phyloP scores from a whole-genome alignment of 116 monocot species.

The Dioscorea cayenensis region DNA sequence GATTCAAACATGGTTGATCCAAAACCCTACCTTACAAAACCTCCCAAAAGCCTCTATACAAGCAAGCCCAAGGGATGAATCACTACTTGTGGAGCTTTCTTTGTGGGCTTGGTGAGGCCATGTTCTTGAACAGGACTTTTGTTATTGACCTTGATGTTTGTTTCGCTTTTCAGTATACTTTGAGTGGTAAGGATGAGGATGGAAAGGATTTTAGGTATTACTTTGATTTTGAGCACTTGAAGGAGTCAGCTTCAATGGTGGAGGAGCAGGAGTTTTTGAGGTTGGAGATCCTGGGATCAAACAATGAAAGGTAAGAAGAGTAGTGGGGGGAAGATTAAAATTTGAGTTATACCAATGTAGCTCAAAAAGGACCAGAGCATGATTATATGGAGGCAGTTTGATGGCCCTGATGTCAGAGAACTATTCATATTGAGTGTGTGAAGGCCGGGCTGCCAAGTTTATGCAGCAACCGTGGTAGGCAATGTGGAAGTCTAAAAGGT shows the following conservation, averaged over 20 bases:
- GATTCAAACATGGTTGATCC: too few species aligned
- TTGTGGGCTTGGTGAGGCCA: slow-evolving; percentile 84
- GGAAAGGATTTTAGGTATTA: slow-evolving; percentile 94
- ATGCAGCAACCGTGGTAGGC: slow-evolving; percentile 78
- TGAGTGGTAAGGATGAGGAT: slow-evolving; percentile 58
- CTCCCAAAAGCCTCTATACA: too few species aligned
- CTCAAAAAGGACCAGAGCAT: slow-evolving; percentile 78
- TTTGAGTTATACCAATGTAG: slow-evolving; percentile 83
- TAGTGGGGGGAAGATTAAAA: slow-evolving; percentile 20
- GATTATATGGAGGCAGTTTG: slow-evolving; percentile 88
- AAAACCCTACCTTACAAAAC: too few species aligned
- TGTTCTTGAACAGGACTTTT: slow-evolving; percentile 81
- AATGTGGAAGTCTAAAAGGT: slow-evolving; percentile 82
- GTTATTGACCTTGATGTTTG: slow-evolving; percentile 86
- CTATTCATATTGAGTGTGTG: slow-evolving; percentile 92
- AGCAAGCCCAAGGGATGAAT: slow-evolving; percentile 85
- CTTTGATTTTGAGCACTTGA: slow-evolving; percentile 96
- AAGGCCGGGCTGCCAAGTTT: slow-evolving; percentile 65
- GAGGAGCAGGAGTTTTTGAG: slow-evolving; percentile 85
- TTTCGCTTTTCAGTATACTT: slow-evolving; percentile 52
- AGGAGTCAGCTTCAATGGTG: slow-evolving; percentile 77
- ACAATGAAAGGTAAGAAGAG: slow-evolving; percentile 22
- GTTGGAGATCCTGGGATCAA: slow-evolving; percentile 66
- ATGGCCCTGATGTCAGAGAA: slow-evolving; percentile 89
- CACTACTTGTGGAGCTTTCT: slow-evolving; percentile 90